Percentiles rank a stretch among this genome's conserved stretches.
Evolutionary conservation across 768 basidiomycete species (phyloP).

Genomic region (Tylopilus felleus): DNA sequence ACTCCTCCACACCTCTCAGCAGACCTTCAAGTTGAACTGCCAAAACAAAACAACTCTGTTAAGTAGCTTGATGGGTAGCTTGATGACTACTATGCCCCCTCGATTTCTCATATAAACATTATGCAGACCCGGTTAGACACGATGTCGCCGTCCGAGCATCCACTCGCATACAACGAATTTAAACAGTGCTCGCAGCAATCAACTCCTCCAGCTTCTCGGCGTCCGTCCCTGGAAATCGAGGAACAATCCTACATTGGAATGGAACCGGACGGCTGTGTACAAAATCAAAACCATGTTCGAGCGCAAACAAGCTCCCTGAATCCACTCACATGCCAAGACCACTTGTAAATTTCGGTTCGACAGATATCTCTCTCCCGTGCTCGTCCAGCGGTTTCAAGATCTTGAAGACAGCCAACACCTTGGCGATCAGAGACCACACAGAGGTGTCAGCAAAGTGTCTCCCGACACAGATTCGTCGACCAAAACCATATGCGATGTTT

Average conservation of each 20-base stretch:
- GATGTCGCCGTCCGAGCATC: too few species aligned
- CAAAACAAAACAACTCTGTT: too few species aligned
- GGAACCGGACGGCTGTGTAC: neutral
- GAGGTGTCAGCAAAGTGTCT: slow-evolving; percentile 22
- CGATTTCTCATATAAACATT: too few species aligned
- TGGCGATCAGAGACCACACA: slow-evolving; percentile 14
- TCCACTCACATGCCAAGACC: slow-evolving; percentile 13
- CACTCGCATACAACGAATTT: neutral
- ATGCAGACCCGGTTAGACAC: too few species aligned
- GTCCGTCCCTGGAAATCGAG: neutral
- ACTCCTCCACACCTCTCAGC: too few species aligned
- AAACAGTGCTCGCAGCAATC: neutral
- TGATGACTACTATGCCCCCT: too few species aligned
- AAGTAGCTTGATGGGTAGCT: too few species aligned
- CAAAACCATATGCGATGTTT: slow-evolving; percentile 22
- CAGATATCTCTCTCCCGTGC: slow-evolving; percentile 9
- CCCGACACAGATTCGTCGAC: slow-evolving; percentile 25
- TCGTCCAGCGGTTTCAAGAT: neutral
- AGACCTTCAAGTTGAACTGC: too few species aligned
- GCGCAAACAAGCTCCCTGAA: neutral
- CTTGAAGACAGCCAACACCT: slow-evolving; percentile 5
- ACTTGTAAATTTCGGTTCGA: slow-evolving; percentile 13
- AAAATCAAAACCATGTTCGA: neutral
- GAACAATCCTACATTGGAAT: neutral
- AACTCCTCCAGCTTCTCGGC: neutral